Evolutionary conservation across 192 early-diverging fungal genomes (phyloP).

Genomic region (Coemansia sp.): DNA sequence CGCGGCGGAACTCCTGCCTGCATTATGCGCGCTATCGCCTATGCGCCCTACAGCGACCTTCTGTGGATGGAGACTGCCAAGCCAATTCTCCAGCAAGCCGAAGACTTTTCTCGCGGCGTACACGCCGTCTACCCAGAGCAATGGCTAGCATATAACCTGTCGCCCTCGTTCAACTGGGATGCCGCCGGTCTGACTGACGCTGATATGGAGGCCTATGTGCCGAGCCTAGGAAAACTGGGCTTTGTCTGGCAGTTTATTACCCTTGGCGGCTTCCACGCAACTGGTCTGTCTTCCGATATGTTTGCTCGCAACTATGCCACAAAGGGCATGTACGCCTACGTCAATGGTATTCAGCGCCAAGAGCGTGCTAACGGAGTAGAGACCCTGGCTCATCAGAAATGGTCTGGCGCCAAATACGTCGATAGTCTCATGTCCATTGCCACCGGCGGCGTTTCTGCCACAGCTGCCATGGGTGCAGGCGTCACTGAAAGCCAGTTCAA

Average conservation of each 20-base stretch:
- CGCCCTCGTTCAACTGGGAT: constrained; percentile 98
- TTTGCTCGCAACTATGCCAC: constrained; percentile 88
- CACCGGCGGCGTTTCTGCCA: constrained; percentile 88
- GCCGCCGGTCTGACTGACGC: constrained; percentile 91
- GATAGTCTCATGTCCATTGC: constrained; percentile 91
- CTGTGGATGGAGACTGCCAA: constrained; percentile 98
- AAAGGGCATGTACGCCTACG: constrained; percentile 93
- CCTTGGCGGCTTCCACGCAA: constrained; percentile 91
- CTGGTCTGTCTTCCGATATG: constrained; percentile 80
- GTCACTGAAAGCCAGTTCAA: constrained; percentile 85
- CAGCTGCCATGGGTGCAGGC: constrained; percentile 93
- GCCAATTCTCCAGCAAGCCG: constrained; percentile 89
- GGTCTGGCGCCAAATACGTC: constrained; percentile 90
- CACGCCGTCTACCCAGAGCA: constrained; percentile 73
- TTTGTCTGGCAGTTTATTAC: constrained; percentile 99
- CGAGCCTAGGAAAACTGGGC: constrained; percentile 83
- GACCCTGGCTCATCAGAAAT: constrained; percentile 90
- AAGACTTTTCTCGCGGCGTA: constrained; percentile 86
- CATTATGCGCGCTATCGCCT: constrained; percentile 78
- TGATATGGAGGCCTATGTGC: constrained; percentile 82
- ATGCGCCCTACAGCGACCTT: constrained; percentile 86
- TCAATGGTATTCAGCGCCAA: constrained; percentile 87
- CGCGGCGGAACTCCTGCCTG: constrained; percentile 90
- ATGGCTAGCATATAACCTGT: constrained; percentile 95
- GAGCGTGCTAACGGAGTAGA: constrained; percentile 89